A percentile compares a stretch with the other conserved stretches of the same genome.
phyloP scores from a whole-genome alignment of 441 rosid species.

The Populus hybrid region DNA sequence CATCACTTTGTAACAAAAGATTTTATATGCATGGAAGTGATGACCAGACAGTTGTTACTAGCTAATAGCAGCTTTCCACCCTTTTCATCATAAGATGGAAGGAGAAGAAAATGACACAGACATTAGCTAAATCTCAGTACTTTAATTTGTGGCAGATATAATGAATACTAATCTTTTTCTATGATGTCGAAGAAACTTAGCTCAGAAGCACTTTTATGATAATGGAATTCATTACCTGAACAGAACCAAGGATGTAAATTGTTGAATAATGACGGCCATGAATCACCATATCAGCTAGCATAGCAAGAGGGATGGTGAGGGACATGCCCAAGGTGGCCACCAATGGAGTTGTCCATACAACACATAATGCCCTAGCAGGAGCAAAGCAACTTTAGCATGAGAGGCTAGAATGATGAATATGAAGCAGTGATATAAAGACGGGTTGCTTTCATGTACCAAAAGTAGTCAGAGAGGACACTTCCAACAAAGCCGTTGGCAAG shows the following conservation, averaged over 20 bases:
- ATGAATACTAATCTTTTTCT: background rate
- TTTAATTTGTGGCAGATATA: background rate
- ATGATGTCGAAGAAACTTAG: background rate
- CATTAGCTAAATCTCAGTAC: no score
- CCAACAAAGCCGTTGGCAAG: slow-evolving; percentile 91
- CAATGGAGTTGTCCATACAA: slow-evolving; percentile 82
- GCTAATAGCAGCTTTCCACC: background rate
- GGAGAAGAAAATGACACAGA: slow-evolving; percentile 2
- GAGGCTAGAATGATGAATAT: background rate
- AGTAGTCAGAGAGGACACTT: slow-evolving; percentile 96
- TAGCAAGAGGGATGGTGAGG: slow-evolving; percentile 79
- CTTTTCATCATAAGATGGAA: background rate
- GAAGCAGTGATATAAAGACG: background rate
- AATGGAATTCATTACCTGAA: slow-evolving; percentile 42
- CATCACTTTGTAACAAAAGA: background rate
- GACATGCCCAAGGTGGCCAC: slow-evolving; percentile 88
- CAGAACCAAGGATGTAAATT: slow-evolving; percentile 70
- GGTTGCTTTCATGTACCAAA: slow-evolving; percentile 49
- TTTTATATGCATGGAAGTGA: background rate
- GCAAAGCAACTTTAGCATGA: background rate
- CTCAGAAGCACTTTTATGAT: background rate
- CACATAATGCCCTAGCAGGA: slow-evolving; percentile 62
- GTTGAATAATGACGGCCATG: slow-evolving; percentile 82
- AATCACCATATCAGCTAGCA: slow-evolving; percentile 77
- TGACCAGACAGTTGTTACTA: background rate